These are phyloP conservation scores for Zopfochytrium polystomum DNA, from an alignment of 371 early-diverging fungal species.

Conservation along the genomic window DNA sequence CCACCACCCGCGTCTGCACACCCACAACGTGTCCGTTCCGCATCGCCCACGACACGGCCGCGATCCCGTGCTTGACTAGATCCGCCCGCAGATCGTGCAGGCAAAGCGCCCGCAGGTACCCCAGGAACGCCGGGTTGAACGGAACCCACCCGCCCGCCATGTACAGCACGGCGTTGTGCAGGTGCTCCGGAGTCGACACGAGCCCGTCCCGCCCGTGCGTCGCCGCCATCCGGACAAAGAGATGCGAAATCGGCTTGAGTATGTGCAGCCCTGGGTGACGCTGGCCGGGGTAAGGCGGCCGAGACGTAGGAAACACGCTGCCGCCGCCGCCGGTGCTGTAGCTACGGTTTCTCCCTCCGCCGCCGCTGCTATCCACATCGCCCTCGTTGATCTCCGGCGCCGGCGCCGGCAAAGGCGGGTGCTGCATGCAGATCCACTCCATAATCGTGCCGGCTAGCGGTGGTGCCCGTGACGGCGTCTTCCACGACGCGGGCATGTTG, in stretches of 20 bases:
- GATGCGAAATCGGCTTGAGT: neutral
- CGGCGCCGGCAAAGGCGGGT: neutral
- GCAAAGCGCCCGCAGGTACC: slow-evolving; percentile 17
- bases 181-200: slow-evolving; percentile 17
- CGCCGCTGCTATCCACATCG: too few species aligned
- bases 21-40: slow-evolving; percentile 19
- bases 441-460: neutral
- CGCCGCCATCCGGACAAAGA: slow-evolving; percentile 1
- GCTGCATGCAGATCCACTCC: neutral
- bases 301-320: neutral
- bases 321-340: too few species aligned
- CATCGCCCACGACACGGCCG: slow-evolving; percentile 25
- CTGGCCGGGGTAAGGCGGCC: slow-evolving; percentile 20
- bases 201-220: slow-evolving; percentile 11
- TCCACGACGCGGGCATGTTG: too few species aligned
- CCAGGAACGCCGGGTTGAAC: slow-evolving; percentile 22
- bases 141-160: slow-evolving; percentile 9
- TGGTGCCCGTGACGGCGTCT: neutral
- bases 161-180: slow-evolving; percentile 22
- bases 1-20: too few species aligned
- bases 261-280: slow-evolving; percentile 22
- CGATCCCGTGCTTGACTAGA: slow-evolving; percentile 15
- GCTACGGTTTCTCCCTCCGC: too few species aligned
- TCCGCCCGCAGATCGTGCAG: slow-evolving; percentile 13
- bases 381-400: too few species aligned